Evolutionary conservation across 2,329 filamentous ascomycete genomes (phyloP), one percentile per base, ranked within the genome.

Genomic region (Septoria petroselini): DNA sequence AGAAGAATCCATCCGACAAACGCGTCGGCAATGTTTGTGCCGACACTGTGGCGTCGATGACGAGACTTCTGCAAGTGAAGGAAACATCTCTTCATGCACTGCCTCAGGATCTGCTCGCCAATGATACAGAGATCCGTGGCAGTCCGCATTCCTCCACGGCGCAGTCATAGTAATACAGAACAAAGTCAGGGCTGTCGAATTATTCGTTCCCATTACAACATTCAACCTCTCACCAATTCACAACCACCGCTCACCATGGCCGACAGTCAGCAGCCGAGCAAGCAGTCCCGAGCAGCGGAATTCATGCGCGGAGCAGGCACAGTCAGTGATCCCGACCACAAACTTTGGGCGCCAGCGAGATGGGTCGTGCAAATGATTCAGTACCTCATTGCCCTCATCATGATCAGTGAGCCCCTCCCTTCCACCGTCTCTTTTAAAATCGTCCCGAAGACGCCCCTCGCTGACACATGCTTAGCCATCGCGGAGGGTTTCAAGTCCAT

Each of bases 301-400:
- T 63, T 63, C 53, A 50, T 63, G 40, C 56, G 58, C n/a, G 53
- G 50, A 12, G 61, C 61, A 27, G 54, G 61, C 30, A 41, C 50
- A 14, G 59, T 63, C 19, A 54, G 57, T 31, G 60, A 63, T 38
- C 60, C 60, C 3, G 59, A 62, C 2, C 34, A 54, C 37, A 59
- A 61, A 27, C 53, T 62, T 3, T 62, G 60, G 60, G 52, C 31
- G 25, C 61, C 61, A 4, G 61, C 59, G 7, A 50, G 53, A 46
- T 62, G 59, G 58, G 42, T 63, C 11, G 58, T 57, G 9, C 50
- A 54, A 21, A 54, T 62, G 48, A 50, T 63, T 3, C 61, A 63
- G 44, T 61, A 61, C 29, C 48, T 63, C 17, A 53, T 63, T 14
- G 61, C 61, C 1, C 46, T 63, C 21, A 43, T 62, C 19, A 56